phyloP scores from a whole-genome alignment of 2,329 filamentous ascomycete species.

The Trichoderma arundinaceum region DNA sequence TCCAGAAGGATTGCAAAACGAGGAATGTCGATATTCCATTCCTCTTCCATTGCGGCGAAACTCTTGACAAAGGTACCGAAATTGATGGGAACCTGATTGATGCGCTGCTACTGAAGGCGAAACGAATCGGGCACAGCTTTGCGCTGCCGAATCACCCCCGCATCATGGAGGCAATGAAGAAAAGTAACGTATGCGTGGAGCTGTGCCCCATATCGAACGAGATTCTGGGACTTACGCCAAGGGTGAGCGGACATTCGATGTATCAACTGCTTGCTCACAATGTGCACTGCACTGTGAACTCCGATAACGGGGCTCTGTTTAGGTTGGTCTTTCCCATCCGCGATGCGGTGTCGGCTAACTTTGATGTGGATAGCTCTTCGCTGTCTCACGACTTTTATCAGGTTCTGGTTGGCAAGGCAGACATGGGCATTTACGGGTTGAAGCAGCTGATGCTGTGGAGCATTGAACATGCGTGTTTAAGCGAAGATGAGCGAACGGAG shows the following conservation, averaged over 20 bases:
- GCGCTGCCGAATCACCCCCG: conserved; percentile 69
- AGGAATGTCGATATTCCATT: conserved; percentile 67
- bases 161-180: conserved; percentile 67
- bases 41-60: conserved; percentile 78
- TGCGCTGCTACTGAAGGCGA: conserved; percentile 67
- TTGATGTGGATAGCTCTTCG: conserved; percentile 60
- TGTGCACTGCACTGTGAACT: conserved; percentile 74
- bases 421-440: conserved; percentile 72
- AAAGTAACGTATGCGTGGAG: conserved; percentile 69
- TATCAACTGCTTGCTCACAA: conserved; percentile 71
- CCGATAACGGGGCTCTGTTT: conserved; percentile 76
- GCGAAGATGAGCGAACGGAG: conserved; percentile 43
- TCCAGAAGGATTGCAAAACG: conserved; percentile 59
- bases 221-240: conserved; percentile 68
- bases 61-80: conserved; percentile 67
- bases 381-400: conserved; percentile 80
- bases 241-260: conserved; percentile 68
- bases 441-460: conserved; percentile 71
- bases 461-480: conserved; percentile 63
- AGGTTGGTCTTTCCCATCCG: not conserved
- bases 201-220: conserved; percentile 79
- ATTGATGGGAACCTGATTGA: conserved; percentile 72
- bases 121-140: conserved; percentile 76
- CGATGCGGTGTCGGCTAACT: too few relatives aligned
- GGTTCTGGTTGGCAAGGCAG: conserved; percentile 68